Evolutionary conservation across 208 protist species (phyloP), one percentile per base, ranked within the genome.

Genomic region (Sergeia podlipaevii): DNA sequence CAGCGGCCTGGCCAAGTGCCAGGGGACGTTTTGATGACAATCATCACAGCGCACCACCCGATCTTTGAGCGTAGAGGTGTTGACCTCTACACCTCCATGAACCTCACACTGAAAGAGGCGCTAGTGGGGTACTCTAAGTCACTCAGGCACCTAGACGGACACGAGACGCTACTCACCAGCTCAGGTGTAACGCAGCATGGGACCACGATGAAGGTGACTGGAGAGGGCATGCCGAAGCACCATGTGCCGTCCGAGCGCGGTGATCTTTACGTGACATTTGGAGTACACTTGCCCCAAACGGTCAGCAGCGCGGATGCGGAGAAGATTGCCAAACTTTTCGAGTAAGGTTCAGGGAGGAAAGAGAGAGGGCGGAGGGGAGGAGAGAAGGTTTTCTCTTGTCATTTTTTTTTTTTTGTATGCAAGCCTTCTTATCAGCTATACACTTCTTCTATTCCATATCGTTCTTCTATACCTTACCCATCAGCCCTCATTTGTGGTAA

Each of bases 181-280:
- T 29, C 57, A 6, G 57, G 59, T 6, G 49, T 82, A 21, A 81
- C 70, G 10, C 70, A 85, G 59, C 69, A 82, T 28, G 71, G 74
- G 8, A 30, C 53, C n/a, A 29, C 52, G 29, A 42, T 74, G 11
- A 18, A 7, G 4, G 36, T 90, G 10, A 27, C 20, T 3, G 83
- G 80, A 3, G 85, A 95, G 53, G 90, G 90, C 39, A 95, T 96
- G 86, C 90, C 90, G 6, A 43, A 67, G 15, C 80, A 91, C 47
- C 53, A 83, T 26, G 74, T 85, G 10, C 65, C 79, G 2, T 89
- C 79, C 1, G 72, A 90, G 52, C 60, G 68, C 6, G 90, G 90
- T 11, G 63, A 91, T 36, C 63, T 95, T 4, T 57, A 56, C 37
- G 73, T 95, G 24, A 65, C 69, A 13, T 90, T 87, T 55, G 52